These are phyloP conservation scores for Lichtheimia corymbifera DNA, from an alignment of 371 early-diverging fungal genomes.

Conservation along the genomic window DNA sequence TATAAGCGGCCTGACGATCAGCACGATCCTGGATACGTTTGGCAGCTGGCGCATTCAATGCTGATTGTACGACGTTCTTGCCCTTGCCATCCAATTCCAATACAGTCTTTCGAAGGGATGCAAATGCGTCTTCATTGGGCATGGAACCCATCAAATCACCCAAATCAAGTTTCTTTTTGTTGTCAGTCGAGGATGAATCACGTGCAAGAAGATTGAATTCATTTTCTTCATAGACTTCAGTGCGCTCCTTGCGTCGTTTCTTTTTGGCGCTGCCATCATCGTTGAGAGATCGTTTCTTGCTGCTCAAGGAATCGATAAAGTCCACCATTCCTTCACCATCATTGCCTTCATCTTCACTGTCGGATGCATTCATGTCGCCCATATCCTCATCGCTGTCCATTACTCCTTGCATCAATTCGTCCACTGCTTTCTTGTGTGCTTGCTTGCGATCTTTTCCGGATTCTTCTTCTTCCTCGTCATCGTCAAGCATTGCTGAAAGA, in stretches of 20 bases:
- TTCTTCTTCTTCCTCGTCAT: slow-evolving; percentile 33
- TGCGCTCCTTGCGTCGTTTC: slow-evolving; percentile 58
- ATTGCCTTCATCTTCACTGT: slow-evolving; percentile 46
- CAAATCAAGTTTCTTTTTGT: slow-evolving; percentile 68
- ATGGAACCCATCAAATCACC: slow-evolving; percentile 72
- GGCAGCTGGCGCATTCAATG: slow-evolving; percentile 81
- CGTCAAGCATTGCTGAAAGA: slow-evolving; percentile 60
- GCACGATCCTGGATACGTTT: slow-evolving; percentile 81
- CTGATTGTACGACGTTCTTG: slow-evolving; percentile 45
- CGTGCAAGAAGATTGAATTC: slow-evolving; percentile 74
- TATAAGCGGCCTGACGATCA: slow-evolving; percentile 85
- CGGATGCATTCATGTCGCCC: slow-evolving; percentile 23
- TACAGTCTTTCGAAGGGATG: slow-evolving; percentile 63
- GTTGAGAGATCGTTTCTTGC: slow-evolving; percentile 47
- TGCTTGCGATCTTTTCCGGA: slow-evolving; percentile 20
- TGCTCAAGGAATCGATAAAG: slow-evolving; percentile 51
- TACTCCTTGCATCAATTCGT: slow-evolving; percentile 24
- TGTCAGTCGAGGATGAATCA: slow-evolving; percentile 25
- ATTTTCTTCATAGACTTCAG: slow-evolving; percentile 75
- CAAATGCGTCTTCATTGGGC: slow-evolving; percentile 59
- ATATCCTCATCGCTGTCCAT: slow-evolving; percentile 46
- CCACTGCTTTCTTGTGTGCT: slow-evolving; percentile 39
- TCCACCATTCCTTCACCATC: slow-evolving; percentile 32
- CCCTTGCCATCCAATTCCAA: slow-evolving; percentile 59
- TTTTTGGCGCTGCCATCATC: slow-evolving; percentile 41